A percentile compares a stretch with the other conserved stretches of the same genome.
Evolutionary conservation across 2,329 filamentous ascomycete species (phyloP).

Genomic region (Clonostachys rhizophaga): DNA sequence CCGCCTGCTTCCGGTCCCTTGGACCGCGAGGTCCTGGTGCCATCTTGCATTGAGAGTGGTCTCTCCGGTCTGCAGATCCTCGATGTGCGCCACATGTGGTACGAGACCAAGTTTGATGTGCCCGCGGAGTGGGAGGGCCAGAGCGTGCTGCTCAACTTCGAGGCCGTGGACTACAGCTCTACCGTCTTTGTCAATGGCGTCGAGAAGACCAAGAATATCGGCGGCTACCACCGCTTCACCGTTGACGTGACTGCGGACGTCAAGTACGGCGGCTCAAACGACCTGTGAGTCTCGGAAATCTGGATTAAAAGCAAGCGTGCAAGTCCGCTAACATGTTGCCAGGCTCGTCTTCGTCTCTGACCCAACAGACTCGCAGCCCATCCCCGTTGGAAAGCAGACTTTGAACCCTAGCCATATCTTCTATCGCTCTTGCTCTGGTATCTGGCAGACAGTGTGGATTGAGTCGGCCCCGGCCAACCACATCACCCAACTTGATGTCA

Average conservation of each 20-base stretch:
- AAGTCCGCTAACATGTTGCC: neutral
- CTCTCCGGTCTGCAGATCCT: constrained; percentile 42
- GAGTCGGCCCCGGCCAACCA: constrained; percentile 54
- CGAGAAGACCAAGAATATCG: constrained; percentile 45
- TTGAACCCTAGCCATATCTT: constrained; percentile 57
- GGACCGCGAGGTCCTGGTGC: constrained; percentile 32
- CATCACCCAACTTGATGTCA: constrained; percentile 54
- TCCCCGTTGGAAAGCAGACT: constrained; percentile 64
- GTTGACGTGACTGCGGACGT: constrained; percentile 50
- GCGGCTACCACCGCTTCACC: constrained; percentile 59
- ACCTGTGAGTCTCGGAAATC: constrained; percentile 34
- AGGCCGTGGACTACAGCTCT: constrained; percentile 53
- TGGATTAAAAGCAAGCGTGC: neutral
- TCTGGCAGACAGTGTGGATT: constrained; percentile 72
- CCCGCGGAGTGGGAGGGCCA: constrained; percentile 38
- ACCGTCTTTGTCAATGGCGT: constrained; percentile 55
- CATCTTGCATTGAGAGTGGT: constrained; percentile 37
- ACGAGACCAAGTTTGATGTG: constrained; percentile 44
- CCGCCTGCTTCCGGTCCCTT: constrained; percentile 18
- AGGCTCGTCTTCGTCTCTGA: constrained; percentile 64
- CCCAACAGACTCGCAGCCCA: constrained; percentile 57
- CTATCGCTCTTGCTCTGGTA: constrained; percentile 68
- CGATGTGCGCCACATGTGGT: constrained; percentile 39
- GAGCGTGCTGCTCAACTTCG: constrained; percentile 48
- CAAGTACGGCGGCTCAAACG: constrained; percentile 38